Evolutionary conservation across 2,329 filamentous ascomycete species (phyloP).

Genomic region (Cercospora sp.): DNA sequence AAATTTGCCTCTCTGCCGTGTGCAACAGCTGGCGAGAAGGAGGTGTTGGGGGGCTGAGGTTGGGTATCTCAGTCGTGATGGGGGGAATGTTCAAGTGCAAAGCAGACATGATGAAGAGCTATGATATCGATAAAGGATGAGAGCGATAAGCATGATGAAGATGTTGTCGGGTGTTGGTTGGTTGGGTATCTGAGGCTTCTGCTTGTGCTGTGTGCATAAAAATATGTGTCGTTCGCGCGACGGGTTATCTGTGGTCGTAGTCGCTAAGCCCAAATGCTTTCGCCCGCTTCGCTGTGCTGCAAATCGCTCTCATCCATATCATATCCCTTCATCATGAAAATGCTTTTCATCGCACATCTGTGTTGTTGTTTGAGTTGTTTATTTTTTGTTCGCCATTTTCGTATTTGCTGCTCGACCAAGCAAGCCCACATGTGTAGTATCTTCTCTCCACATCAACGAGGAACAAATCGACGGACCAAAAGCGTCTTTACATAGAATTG

Average conservation of each 20-base stretch:
- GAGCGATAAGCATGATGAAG: constrained; percentile 1
- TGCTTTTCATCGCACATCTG: background rate
- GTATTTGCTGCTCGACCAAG: constrained; percentile 4
- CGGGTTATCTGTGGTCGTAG: background rate
- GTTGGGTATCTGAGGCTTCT: background rate
- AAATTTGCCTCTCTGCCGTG: background rate
- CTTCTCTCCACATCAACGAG: background rate
- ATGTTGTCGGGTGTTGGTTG: background rate
- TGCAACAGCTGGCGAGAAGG: background rate
- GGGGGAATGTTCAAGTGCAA: no score
- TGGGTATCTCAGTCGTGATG: background rate
- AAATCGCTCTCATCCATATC: background rate
- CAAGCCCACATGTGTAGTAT: background rate
- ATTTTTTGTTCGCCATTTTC: background rate
- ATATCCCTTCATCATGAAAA: background rate
- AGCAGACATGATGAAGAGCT: background rate
- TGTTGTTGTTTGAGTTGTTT: background rate
- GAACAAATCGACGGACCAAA: constrained; percentile 5
- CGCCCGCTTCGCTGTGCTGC: background rate
- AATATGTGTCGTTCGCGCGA: background rate
- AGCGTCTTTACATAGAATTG: constrained; percentile 5
- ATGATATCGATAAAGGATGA: background rate
- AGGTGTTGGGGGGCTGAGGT: background rate
- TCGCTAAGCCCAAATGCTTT: background rate
- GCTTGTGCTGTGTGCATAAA: background rate